Evolutionary conservation across 345 rosid genomes (phyloP).

Genomic region (Carallia brachiata): DNA sequence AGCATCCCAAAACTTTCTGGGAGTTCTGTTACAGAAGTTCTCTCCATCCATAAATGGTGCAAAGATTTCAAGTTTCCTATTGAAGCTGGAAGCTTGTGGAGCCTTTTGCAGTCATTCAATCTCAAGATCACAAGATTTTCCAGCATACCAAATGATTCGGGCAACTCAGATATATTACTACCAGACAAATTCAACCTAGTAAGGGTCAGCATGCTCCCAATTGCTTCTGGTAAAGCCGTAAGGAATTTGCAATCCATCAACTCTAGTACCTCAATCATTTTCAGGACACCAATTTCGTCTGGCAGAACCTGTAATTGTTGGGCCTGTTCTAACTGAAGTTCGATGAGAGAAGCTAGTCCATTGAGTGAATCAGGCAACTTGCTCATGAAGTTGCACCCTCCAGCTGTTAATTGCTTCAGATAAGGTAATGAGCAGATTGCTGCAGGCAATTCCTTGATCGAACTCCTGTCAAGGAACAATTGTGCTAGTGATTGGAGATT

Average conservation of each 20-base stretch:
- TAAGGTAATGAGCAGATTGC: conserved; percentile 37
- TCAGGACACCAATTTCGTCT: conserved; percentile 36
- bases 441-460: conserved; percentile 38
- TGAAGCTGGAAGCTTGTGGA: conserved; percentile 43
- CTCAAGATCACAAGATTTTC: conserved; percentile 38
- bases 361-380: conserved; percentile 44
- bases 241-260: conserved; percentile 19
- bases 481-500: conserved; percentile 33
- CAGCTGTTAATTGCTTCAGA: conserved; percentile 29
- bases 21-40: conserved; percentile 40
- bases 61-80: conserved; percentile 40
- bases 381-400: conserved; percentile 24
- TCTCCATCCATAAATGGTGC: conserved; percentile 35
- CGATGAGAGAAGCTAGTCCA: conserved; percentile 35
- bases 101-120: conserved; percentile 32
- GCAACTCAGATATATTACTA: conserved; percentile 36
- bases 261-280: conserved; percentile 35
- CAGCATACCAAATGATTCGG: conserved; percentile 47
- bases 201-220: conserved; percentile 37
- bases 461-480: conserved; percentile 14
- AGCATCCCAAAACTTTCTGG: conserved; percentile 48
- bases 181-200: conserved; percentile 24
- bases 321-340: conserved; percentile 20
- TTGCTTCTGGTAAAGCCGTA: conserved; percentile 36
- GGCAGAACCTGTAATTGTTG: conserved; percentile 36